These are phyloP conservation scores for Colletotrichum tabaci DNA, from an alignment of 2,329 filamentous ascomycete genomes.

Conservation along the genomic window DNA sequence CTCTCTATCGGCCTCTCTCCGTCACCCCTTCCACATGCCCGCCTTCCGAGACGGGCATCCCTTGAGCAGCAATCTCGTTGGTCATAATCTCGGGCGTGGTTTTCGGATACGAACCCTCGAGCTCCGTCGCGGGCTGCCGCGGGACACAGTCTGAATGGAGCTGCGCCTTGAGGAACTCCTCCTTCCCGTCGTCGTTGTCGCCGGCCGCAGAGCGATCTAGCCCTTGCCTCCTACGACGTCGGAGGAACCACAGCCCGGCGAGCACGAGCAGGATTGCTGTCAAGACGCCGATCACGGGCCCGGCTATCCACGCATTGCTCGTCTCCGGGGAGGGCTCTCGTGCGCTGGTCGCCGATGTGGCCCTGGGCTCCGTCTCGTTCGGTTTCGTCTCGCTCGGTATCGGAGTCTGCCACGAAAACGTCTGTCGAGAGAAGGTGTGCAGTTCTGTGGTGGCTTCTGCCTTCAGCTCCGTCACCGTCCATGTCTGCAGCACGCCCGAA, in stretches of 20 bases:
- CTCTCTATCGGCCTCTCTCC: not conserved
- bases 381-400: not conserved
- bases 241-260: constrained; percentile 14
- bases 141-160: not conserved
- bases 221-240: not conserved
- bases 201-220: not conserved
- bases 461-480: not conserved
- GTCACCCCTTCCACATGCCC: constrained; percentile 13
- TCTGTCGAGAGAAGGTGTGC: not conserved
- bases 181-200: not conserved
- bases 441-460: not conserved
- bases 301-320: constrained; percentile 23
- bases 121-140: not conserved
- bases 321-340: not conserved
- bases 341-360: not conserved
- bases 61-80: constrained; percentile 10
- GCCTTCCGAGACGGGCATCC: not conserved
- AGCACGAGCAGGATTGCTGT: not conserved
- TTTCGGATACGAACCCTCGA: constrained; percentile 10
- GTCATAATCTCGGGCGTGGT: not conserved
- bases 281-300: constrained; percentile 6
- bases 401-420: not conserved
- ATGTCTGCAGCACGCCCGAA: not conserved
- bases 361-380: not conserved
- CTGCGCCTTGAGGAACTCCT: constrained; percentile 6